Base-by-base conservation (phyloP, 2,329 filamentous ascomycete species). In the Phaeoacremonium minimum region DNA sequence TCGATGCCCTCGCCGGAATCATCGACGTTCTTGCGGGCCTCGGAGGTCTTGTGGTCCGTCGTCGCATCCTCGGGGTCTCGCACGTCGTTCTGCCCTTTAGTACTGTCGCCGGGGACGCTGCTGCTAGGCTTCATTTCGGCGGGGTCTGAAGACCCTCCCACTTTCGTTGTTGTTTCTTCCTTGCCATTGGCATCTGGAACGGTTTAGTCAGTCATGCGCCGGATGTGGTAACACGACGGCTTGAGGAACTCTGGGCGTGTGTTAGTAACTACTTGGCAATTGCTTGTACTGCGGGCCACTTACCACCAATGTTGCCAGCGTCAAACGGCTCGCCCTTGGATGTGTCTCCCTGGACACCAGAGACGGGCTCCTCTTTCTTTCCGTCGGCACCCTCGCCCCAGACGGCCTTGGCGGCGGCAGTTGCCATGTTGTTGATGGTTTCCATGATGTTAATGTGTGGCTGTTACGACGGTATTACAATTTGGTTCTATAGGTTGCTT, bases 281-380 rank as follows among this genome's bases (percentile, higher is more conserved):
- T 26, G 22, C 22, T 26, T 26, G 22, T 39, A 26, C 22, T 9
- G 22, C 22, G 22, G 22, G 22, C n/a, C n/a, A n/a, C n/a, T n/a
- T n/a, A 50, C 49, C 73, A 66, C 77, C 71, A n/a, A 76, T 63
- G 57, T 93, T 93, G 33, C 87, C 87, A 40, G 79, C 78, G 53
- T 93, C 87, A 50, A 81, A 94, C 0, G 87, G 87, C 56, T 91
- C 82, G 11, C 75, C 77, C 30, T 69, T 71, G 16, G 73, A 71
- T 5, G 85, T 83, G 54, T 83, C 66, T 28, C 87, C 87, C 39
- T 72, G 66, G 35, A 77, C 66, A 15, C 87, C 87, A 15, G 85
- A 84, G 30, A 89, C 58, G 14, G 87, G 87, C 63, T 94, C 87
- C 16, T 32, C 28, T 5, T 29, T 17, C 7, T 20, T 32, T 3